phyloP scores from a whole-genome alignment of 306 rosid species.

The Sindora glabra region DNA sequence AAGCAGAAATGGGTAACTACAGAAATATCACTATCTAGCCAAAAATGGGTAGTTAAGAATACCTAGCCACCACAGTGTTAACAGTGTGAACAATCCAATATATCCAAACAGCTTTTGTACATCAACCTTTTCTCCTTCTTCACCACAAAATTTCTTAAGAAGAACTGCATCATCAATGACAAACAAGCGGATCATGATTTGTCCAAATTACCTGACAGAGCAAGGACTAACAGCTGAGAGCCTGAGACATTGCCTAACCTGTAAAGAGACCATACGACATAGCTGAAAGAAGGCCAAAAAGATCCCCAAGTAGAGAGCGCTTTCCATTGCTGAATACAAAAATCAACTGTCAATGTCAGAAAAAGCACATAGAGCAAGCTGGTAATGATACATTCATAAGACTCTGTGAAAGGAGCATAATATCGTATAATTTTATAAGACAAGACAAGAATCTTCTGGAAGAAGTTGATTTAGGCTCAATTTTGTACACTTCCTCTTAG shows the following conservation, averaged over 20 bases:
- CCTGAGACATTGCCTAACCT: slow-evolving; percentile 44
- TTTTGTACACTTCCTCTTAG: neutral
- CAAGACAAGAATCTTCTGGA: too few species aligned
- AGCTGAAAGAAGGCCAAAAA: slow-evolving; percentile 92
- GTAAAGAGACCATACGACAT: slow-evolving; percentile 87
- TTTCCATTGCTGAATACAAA: slow-evolving; percentile 68
- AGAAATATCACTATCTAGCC: too few species aligned
- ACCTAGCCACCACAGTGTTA: slow-evolving; percentile 94
- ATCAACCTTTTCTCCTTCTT: slow-evolving; percentile 84
- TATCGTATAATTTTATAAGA: neutral
- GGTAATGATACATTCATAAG: slow-evolving; percentile 8
- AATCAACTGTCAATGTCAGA: slow-evolving; percentile 35
- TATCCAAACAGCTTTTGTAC: slow-evolving; percentile 97
- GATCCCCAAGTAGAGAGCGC: slow-evolving; percentile 75
- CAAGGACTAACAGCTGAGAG: neutral
- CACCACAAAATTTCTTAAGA: slow-evolving; percentile 76
- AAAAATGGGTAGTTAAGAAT: too few species aligned
- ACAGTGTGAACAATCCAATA: slow-evolving; percentile 84
- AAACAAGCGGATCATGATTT: neutral
- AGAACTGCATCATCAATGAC: slow-evolving; percentile 52
- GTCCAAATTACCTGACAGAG: neutral
- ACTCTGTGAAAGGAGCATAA: neutral
- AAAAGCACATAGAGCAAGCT: slow-evolving; percentile 29
- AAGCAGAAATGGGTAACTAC: too few species aligned
- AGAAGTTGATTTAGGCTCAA: too few species aligned